Percentiles rank a stretch among this genome's conserved stretches.
Conservation (phyloP, 768 basidiomycete species). For the Phlebiopsis gigantea region DNA sequence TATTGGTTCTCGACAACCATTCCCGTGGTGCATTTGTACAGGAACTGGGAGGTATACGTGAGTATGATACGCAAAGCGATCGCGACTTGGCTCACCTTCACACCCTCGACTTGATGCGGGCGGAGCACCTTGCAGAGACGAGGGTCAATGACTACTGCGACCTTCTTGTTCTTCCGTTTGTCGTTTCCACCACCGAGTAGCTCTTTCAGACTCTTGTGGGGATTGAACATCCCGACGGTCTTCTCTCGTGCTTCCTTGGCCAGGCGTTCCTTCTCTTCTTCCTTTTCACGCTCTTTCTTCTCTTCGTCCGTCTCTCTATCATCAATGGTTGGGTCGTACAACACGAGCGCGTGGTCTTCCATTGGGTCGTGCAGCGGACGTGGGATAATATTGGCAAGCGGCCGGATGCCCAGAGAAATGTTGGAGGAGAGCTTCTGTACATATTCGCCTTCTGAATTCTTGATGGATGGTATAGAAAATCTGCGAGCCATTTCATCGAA, state of each 20-base stretch:
- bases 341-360: slow-evolving; percentile 95
- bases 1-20: slow-evolving; percentile 88
- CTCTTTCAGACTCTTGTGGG: slow-evolving; percentile 85
- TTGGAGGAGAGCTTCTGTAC: slow-evolving; percentile 56
- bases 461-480: slow-evolving; percentile 85
- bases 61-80: slow-evolving; percentile 4
- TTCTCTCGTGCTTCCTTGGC: slow-evolving; percentile 63
- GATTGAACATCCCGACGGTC: slow-evolving; percentile 72
- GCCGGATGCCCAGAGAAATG: slow-evolving; percentile 79
- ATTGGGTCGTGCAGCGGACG: slow-evolving; percentile 96
- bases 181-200: slow-evolving; percentile 68
- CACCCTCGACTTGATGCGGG: slow-evolving; percentile 97
- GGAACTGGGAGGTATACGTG: slow-evolving; percentile 56
- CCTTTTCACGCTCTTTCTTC: slow-evolving; percentile 63
- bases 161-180: slow-evolving; percentile 70
- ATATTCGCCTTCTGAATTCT: slow-evolving; percentile 59
- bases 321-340: slow-evolving; percentile 96
- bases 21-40: slow-evolving; percentile 93
- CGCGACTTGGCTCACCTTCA: slow-evolving; percentile 57
- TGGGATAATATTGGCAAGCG: slow-evolving; percentile 74
- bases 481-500: slow-evolving; percentile 55
- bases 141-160: slow-evolving; percentile 96
- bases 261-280: slow-evolving; percentile 61
- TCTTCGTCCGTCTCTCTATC: slow-evolving; percentile 89
- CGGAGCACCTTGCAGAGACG: slow-evolving; percentile 79